Conservation (phyloP, 495 filamentous ascomycete species). For the Penicilliopsis zonata region DNA sequence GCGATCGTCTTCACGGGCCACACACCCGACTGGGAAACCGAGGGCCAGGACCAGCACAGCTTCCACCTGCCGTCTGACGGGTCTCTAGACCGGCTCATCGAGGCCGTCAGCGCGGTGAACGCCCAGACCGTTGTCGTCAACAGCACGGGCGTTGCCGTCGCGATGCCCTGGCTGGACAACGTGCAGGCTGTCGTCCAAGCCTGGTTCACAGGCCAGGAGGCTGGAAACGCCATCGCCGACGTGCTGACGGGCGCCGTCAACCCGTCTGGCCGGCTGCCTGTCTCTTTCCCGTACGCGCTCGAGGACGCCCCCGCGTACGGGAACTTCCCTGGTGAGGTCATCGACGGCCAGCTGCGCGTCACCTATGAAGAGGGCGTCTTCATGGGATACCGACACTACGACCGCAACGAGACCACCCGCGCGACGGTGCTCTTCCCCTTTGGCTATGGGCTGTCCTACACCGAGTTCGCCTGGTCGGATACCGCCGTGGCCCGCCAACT, state of each 20-base stretch:
- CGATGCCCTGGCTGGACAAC: conserved; percentile 52
- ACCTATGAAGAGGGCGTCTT: too few species aligned
- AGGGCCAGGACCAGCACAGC: too few species aligned
- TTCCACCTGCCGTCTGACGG: conserved; percentile 54
- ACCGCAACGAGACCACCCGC: conserved; percentile 41
- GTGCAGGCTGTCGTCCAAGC: conserved; percentile 53
- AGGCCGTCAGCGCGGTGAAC: conserved; percentile 49
- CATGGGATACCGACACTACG: conserved; percentile 33
- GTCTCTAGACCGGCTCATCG: conserved; percentile 52
- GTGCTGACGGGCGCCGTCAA: conserved; percentile 56
- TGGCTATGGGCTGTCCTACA: conserved; percentile 58
- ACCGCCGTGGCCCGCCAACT: conserved; percentile 25
- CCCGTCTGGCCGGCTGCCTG: conserved; percentile 53
- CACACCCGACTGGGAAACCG: too few species aligned
- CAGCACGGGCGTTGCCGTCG: conserved; percentile 57
- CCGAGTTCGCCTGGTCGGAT: conserved; percentile 44
- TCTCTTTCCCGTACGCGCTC: conserved; percentile 54
- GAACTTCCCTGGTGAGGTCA: conserved; percentile 58
- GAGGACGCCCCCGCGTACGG: conserved; percentile 58
- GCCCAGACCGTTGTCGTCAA: conserved; percentile 60
- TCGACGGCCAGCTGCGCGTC: too few species aligned
- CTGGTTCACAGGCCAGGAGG: conserved; percentile 57
- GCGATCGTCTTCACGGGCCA: too few species aligned
- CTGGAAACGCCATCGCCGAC: conserved; percentile 52
- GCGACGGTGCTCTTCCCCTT: conserved; percentile 52